Evolutionary conservation across 352 stramenopile species (phyloP).

Genomic region (Phytophthora multivora): DNA sequence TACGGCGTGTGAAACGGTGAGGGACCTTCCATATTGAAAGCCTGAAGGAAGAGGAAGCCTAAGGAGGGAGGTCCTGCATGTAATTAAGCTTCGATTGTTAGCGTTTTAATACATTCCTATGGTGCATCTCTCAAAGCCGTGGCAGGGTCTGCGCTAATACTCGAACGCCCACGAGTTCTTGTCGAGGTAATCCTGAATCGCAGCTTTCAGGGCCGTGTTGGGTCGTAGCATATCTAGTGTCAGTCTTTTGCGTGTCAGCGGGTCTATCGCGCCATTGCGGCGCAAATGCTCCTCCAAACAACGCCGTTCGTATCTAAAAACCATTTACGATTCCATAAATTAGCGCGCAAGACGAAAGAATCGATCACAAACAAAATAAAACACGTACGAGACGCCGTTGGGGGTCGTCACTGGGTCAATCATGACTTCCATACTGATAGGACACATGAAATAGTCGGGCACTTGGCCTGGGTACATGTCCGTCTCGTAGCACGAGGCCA

Average conservation of each 20-base stretch:
- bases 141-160: constrained; percentile 29
- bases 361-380: neutral
- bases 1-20: neutral
- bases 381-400: constrained; percentile 75
- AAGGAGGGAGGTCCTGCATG: neutral
- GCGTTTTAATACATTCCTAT: constrained; percentile 11
- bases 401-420: constrained; percentile 74
- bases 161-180: constrained; percentile 82
- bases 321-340: constrained; percentile 4
- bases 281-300: constrained; percentile 74
- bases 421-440: constrained; percentile 89
- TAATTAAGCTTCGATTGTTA: constrained; percentile 11
- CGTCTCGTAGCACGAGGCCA: constrained; percentile 49
- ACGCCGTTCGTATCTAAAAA: constrained; percentile 56
- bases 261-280: constrained; percentile 70
- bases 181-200: constrained; percentile 78
- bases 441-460: constrained; percentile 81
- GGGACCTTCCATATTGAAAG: neutral
- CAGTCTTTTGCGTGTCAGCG: constrained; percentile 67
- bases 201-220: constrained; percentile 66
- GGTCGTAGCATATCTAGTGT: constrained; percentile 75
- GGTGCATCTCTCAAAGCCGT: neutral
- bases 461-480: constrained; percentile 59
- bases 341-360: neutral
- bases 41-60: neutral